Conservation (phyloP, 176 grass and related monocot species). For the Carex cristatella region DNA sequence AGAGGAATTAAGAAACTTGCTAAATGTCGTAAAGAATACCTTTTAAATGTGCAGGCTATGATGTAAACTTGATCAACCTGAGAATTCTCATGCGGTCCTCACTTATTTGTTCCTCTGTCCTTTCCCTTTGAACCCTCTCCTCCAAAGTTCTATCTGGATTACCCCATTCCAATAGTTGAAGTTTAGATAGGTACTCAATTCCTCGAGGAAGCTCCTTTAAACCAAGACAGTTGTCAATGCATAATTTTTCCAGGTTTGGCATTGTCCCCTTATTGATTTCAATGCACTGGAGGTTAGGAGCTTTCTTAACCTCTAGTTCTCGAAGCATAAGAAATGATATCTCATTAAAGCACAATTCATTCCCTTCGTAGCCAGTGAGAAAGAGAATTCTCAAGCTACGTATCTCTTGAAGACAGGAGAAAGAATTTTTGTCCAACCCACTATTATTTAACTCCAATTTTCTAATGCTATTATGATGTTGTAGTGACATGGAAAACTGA, state of each 20-base stretch:
- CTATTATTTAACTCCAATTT: rapidly evolving
- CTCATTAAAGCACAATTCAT: background rate
- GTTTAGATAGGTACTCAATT: background rate
- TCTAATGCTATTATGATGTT: background rate
- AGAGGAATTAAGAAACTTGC: background rate
- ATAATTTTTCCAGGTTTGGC: background rate
- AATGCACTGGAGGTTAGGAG: background rate
- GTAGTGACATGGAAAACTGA: background rate
- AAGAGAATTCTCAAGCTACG: background rate
- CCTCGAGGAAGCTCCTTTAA: background rate
- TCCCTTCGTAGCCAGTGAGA: background rate
- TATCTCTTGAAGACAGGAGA: background rate
- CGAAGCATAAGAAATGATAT: background rate
- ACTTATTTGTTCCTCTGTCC: background rate
- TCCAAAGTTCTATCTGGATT: background rate
- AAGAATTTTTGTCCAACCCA: background rate
- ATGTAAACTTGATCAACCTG: no score
- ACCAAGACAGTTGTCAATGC: background rate
- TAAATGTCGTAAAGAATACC: background rate
- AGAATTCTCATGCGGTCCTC: background rate
- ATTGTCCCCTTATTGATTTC: background rate
- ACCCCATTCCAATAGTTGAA: background rate
- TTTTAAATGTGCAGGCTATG: background rate
- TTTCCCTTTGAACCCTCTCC: background rate
- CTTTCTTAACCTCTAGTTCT: rapidly evolving